Conservation (phyloP, 768 basidiomycete species). For the Leccinum broughii region DNA sequence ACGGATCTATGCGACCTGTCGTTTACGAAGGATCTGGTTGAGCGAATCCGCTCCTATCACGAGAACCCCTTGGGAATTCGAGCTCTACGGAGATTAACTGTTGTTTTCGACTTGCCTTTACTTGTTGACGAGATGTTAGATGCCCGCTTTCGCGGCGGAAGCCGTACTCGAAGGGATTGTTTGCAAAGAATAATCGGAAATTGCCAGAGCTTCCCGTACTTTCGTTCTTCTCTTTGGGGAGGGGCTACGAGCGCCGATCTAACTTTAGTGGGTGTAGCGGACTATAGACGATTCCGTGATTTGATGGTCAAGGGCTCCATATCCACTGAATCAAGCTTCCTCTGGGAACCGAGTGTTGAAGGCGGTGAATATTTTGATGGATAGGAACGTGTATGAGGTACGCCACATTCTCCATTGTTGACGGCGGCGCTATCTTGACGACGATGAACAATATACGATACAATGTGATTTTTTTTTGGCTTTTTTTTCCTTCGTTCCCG, state of each 20-base stretch:
- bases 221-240: conserved; percentile 5
- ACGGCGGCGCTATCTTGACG: conserved; percentile 11
- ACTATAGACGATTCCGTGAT: conserved; percentile 22
- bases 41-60: conserved; percentile 53
- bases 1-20: conserved; percentile 77
- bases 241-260: conserved; percentile 28
- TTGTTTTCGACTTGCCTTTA: conserved; percentile 13
- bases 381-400: conserved; percentile 10
- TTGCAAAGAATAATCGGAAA: conserved; percentile 25
- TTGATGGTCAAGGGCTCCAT: conserved; percentile 1
- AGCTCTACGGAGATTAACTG: conserved; percentile 52
- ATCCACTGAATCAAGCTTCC: conserved; percentile 12
- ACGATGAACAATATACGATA: conserved; percentile 3
- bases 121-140: conserved; percentile 19
- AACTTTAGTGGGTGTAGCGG: conserved; percentile 12
- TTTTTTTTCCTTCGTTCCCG: conserved; percentile 1
- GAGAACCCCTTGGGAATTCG: conserved; percentile 73
- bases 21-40: conserved; percentile 77
- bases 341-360: conserved; percentile 10
- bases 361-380: conserved; percentile 4
- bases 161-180: conserved; percentile 17
- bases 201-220: conserved; percentile 17
- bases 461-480: background rate
- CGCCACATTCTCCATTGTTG: conserved; percentile 14
- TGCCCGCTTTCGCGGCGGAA: conserved; percentile 22